Percentiles rank a stretch among this genome's conserved stretches.
phyloP scores from a whole-genome alignment of 495 filamentous ascomycete species.

The Penicillium pancosmium region DNA sequence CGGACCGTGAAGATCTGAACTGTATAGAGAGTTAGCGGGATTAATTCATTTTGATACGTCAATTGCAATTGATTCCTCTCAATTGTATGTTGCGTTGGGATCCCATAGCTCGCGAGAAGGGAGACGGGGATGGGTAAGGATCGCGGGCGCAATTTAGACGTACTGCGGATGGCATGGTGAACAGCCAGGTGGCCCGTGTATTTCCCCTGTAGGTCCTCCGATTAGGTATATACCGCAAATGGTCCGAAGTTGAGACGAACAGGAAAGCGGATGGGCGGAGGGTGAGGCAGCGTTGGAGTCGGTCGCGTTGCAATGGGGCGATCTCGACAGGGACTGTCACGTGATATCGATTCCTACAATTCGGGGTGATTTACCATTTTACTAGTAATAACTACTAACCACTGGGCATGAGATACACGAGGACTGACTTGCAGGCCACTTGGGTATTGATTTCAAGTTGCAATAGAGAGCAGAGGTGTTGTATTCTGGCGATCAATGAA shows the following conservation, averaged over 20 bases:
- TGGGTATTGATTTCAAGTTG: not conserved
- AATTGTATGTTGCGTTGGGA: too few species aligned
- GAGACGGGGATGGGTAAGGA: constrained; percentile 1
- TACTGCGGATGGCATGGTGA: constrained; percentile 48
- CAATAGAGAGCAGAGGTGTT: constrained; percentile 6
- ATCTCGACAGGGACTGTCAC: constrained; percentile 12
- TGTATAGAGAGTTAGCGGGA: constrained; percentile 22
- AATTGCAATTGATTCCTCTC: not conserved
- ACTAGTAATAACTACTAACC: not conserved
- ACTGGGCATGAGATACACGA: not conserved
- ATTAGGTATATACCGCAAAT: not conserved
- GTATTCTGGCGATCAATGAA: constrained; percentile 19
- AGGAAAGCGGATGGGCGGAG: not conserved
- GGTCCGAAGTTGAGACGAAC: not conserved
- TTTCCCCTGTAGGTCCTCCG: not conserved
- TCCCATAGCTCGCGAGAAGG: not conserved
- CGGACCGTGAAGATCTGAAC: constrained; percentile 51
- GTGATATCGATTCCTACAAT: constrained; percentile 9
- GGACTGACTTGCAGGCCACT: not conserved
- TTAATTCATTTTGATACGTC: not conserved
- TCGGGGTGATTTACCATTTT: not conserved
- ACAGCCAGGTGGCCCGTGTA: constrained; percentile 10
- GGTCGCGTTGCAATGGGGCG: constrained; percentile 8
- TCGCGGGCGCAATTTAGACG: constrained; percentile 28
- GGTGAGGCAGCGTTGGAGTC: constrained; percentile 3